A percentile compares a stretch with the other conserved stretches of the same genome.
Conservation (phyloP, 2,329 filamentous ascomycete genomes). For the Alternaria sp. region DNA sequence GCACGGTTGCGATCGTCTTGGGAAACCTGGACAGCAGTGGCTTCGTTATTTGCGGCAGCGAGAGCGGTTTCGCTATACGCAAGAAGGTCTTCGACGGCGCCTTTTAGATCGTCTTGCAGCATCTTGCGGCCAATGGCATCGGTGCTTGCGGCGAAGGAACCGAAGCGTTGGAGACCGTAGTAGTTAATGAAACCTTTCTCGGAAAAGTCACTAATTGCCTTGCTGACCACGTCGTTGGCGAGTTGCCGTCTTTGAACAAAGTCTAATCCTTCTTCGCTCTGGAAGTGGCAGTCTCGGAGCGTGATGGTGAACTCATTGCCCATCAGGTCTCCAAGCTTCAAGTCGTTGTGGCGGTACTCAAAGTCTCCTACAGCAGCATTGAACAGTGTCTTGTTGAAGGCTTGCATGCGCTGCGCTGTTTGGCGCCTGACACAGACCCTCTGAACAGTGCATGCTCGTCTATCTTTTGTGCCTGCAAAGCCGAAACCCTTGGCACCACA, state of each 20-base stretch:
- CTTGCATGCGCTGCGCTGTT: constrained; percentile 68
- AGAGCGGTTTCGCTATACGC: constrained; percentile 73
- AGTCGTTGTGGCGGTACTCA: constrained; percentile 72
- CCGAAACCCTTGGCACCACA: constrained; percentile 73
- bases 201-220: constrained; percentile 72
- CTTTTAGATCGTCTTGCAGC: constrained; percentile 80
- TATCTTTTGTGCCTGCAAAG: constrained; percentile 92
- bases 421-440: constrained; percentile 73
- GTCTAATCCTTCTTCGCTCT: constrained; percentile 51
- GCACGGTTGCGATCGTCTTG: constrained; percentile 82
- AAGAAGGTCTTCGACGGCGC: constrained; percentile 79
- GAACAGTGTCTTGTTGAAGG: constrained; percentile 68
- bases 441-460: constrained; percentile 85
- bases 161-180: constrained; percentile 96
- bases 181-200: constrained; percentile 93
- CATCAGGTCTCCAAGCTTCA: constrained; percentile 82
- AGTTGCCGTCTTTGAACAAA: constrained; percentile 55
- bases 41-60: constrained; percentile 55
- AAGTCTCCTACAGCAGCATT: constrained; percentile 79
- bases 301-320: constrained; percentile 96
- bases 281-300: constrained; percentile 81
- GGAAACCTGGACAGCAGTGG: constrained; percentile 61
- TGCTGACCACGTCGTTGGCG: constrained; percentile 60
- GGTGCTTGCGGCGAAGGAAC: constrained; percentile 84
- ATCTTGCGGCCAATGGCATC: constrained; percentile 86